A percentile compares a stretch with the other conserved stretches of the same genome.
phyloP scores from a whole-genome alignment of 2,329 filamentous ascomycete genomes.

The Colletotrichum sp. region DNA sequence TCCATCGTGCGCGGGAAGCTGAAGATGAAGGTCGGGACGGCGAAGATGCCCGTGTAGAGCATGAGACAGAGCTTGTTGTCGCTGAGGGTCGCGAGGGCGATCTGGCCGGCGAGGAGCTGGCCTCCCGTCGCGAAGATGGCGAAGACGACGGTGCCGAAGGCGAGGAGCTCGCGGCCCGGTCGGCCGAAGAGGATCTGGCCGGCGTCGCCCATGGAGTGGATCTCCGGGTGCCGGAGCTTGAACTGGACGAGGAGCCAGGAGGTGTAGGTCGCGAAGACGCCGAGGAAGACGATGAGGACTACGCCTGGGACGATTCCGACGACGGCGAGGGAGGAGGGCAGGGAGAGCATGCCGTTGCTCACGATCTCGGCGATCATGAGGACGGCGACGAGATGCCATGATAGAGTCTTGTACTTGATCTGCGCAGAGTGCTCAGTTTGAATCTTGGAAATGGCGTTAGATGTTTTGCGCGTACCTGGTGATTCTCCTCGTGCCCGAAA shows the following conservation, averaged over 20 bases:
- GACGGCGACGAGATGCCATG: slow-evolving; percentile 54
- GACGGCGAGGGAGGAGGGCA: slow-evolving; percentile 54
- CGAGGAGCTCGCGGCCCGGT: slow-evolving; percentile 53
- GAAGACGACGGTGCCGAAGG: slow-evolving; percentile 54
- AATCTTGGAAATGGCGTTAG: too few relatives aligned
- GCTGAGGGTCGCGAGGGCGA: slow-evolving; percentile 50
- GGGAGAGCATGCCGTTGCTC: slow-evolving; percentile 56
- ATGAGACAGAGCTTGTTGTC: slow-evolving; percentile 51
- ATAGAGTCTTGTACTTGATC: slow-evolving; percentile 59
- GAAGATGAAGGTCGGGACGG: slow-evolving; percentile 48
- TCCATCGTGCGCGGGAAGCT: slow-evolving; percentile 55
- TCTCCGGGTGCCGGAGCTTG: slow-evolving; percentile 51
- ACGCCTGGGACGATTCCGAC: slow-evolving; percentile 53
- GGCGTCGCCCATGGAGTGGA: slow-evolving; percentile 57
- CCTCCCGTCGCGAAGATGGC: slow-evolving; percentile 54
- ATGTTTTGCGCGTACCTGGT: not conserved
- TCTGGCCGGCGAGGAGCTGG: slow-evolving; percentile 55
- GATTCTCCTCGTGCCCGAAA: slow-evolving; percentile 14
- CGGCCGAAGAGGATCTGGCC: slow-evolving; percentile 55
- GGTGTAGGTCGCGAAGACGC: slow-evolving; percentile 50
- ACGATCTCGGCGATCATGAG: slow-evolving; percentile 63
- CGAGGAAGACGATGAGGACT: slow-evolving; percentile 43
- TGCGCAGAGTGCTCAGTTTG: not conserved
- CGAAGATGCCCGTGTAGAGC: slow-evolving; percentile 54
- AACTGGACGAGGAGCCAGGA: slow-evolving; percentile 51